A percentile compares a stretch with the other conserved stretches of the same genome.
These are phyloP conservation scores for Aurifilum marmelostoma DNA, from an alignment of 2,329 filamentous ascomycete species.

Conservation along the genomic window DNA sequence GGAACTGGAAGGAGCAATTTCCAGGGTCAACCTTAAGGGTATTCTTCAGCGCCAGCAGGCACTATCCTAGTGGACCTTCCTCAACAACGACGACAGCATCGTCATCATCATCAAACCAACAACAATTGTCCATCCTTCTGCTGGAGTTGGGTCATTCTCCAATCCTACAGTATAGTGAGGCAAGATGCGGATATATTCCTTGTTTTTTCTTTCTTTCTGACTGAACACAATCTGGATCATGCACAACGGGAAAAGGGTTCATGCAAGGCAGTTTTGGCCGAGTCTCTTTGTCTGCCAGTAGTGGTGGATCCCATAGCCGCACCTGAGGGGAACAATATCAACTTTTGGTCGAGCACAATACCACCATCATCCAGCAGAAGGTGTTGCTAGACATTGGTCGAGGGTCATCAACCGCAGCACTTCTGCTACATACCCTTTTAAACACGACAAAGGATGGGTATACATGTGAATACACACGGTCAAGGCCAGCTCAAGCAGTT, in stretches of 20 bases:
- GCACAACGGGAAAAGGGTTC: no score
- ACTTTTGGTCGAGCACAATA: constrained; percentile 17
- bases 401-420: neutral
- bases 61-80: neutral
- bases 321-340: constrained; percentile 6
- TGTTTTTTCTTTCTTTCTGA: no score
- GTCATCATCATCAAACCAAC: neutral
- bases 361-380: neutral
- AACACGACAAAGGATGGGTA: constrained; percentile 4
- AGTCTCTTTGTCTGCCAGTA: constrained; percentile 9
- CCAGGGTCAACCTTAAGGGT: no score
- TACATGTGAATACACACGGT: neutral
- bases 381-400: constrained; percentile 8
- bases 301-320: neutral
- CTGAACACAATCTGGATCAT: no score
- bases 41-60: no score
- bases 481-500: neutral
- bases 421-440: neutral
- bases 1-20: neutral
- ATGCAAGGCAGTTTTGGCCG: neutral
- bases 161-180: no score
- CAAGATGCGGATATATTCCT: no score
- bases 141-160: no score
- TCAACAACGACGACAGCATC: neutral
- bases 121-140: neutral